Evolutionary conservation across 2,329 filamentous ascomycete genomes (phyloP).

Genomic region (Cadophora luteo-olivacea): DNA sequence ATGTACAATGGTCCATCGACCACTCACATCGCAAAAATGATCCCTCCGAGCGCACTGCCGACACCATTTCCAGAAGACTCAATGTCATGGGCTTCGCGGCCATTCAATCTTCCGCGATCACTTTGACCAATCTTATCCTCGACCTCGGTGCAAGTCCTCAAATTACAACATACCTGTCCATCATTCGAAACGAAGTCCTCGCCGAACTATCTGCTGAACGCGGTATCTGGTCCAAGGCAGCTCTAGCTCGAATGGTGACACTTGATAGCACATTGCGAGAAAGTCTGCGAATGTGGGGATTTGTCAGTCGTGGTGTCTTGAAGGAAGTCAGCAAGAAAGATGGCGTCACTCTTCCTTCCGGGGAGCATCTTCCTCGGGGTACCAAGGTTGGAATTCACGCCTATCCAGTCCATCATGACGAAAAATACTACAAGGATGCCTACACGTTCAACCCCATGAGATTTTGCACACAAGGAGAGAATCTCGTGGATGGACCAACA

Average conservation of each 20-base stretch:
- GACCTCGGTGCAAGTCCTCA: slow-evolving; percentile 48
- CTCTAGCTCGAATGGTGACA: slow-evolving; percentile 47
- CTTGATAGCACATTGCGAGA: slow-evolving; percentile 53
- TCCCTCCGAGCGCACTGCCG: slow-evolving; percentile 45
- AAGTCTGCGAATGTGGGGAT: slow-evolving; percentile 49
- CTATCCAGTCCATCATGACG: slow-evolving; percentile 36
- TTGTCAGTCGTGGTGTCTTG: slow-evolving; percentile 38
- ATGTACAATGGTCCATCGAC: slow-evolving; percentile 49
- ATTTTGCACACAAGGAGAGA: slow-evolving; percentile 22
- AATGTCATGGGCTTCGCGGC: slow-evolving; percentile 38
- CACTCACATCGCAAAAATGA: slow-evolving; percentile 48
- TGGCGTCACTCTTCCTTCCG: slow-evolving; percentile 53
- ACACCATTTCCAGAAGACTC: slow-evolving; percentile 42
- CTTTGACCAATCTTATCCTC: slow-evolving; percentile 49
- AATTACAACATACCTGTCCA: slow-evolving; percentile 48
- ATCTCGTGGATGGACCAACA: neutral
- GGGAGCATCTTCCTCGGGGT: slow-evolving; percentile 44
- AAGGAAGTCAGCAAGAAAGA: slow-evolving; percentile 45
- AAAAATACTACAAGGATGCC: slow-evolving; percentile 30
- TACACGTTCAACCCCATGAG: slow-evolving; percentile 32
- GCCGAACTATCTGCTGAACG: slow-evolving; percentile 41
- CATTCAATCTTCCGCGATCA: slow-evolving; percentile 49
- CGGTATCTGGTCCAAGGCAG: slow-evolving; percentile 50
- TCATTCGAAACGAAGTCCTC: slow-evolving; percentile 48
- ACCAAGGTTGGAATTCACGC: slow-evolving; percentile 45